These are phyloP conservation scores for Hanseniaspora pseudoguilliermondii DNA, from an alignment of 805 yeast genomes.

Conservation along the genomic window DNA sequence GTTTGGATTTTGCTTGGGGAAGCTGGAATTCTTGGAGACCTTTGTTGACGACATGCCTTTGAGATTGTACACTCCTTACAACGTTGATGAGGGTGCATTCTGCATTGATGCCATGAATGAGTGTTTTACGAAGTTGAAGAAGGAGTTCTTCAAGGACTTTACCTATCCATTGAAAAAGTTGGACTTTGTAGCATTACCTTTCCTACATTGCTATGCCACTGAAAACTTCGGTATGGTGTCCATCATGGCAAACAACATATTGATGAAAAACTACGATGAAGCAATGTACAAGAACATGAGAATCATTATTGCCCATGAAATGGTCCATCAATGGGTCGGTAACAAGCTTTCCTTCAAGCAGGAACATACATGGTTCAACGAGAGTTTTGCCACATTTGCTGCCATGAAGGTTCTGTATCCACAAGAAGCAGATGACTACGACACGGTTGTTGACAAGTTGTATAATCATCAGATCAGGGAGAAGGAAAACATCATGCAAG, in stretches of 20 bases:
- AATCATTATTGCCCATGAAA: constrained; percentile 56
- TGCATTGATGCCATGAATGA: constrained; percentile 38
- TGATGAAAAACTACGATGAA: constrained; percentile 23
- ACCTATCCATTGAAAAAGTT: constrained; percentile 37
- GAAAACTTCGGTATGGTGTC: constrained; percentile 67
- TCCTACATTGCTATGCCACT: constrained; percentile 65
- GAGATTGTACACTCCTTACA: constrained; percentile 41
- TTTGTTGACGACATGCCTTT: constrained; percentile 30
- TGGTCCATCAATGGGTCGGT: constrained; percentile 75
- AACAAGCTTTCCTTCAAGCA: constrained; percentile 56
- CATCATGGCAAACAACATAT: constrained; percentile 39
- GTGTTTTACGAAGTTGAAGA: constrained; percentile 37
- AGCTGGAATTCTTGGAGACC: constrained; percentile 41
- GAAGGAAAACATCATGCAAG: background rate
- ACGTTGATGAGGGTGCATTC: constrained; percentile 34
- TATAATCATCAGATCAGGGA: background rate
- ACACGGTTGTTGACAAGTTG: background rate
- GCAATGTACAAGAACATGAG: constrained; percentile 29
- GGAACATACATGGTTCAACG: constrained; percentile 62
- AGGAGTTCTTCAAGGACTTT: constrained; percentile 1
- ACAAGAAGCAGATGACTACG: constrained; percentile 8
- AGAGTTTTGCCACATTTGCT: constrained; percentile 64
- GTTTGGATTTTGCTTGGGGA: constrained; percentile 60
- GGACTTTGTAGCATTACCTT: constrained; percentile 58
- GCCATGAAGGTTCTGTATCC: constrained; percentile 28